These are phyloP conservation scores for Chlorella sp. DNA, from an alignment of 139 green algal genomes.

Conservation along the genomic window DNA sequence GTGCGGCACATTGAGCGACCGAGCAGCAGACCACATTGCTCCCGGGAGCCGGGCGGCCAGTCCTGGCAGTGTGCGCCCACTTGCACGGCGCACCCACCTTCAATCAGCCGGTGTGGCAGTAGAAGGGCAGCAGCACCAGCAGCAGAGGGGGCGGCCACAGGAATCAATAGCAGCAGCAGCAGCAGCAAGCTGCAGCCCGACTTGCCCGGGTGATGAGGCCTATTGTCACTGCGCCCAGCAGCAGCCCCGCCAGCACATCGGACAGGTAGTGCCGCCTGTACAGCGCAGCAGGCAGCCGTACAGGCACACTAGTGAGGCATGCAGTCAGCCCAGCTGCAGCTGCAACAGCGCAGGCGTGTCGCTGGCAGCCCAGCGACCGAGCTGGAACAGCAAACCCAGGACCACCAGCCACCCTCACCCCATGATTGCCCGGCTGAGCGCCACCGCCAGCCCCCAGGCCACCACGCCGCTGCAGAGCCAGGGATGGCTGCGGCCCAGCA, in stretches of 20 bases:
- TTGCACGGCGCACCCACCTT: too few relatives aligned
- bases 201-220: constrained; percentile 49
- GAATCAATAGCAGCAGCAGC: background rate
- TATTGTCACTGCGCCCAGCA: constrained; percentile 53
- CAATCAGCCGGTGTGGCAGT: too few relatives aligned
- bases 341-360: background rate
- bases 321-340: background rate
- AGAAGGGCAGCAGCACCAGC: background rate
- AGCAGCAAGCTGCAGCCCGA: background rate
- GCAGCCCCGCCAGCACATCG: constrained; percentile 61
- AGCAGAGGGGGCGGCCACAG: background rate
- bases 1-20: too few relatives aligned
- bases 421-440: constrained; percentile 62
- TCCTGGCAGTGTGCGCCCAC: background rate
- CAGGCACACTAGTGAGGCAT: too few relatives aligned
- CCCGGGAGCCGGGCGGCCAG: background rate
- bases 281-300: too few relatives aligned
- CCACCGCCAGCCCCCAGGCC: constrained; percentile 48
- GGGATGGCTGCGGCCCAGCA: background rate
- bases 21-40: too few relatives aligned
- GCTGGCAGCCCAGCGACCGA: too few relatives aligned
- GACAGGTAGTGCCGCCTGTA: constrained; percentile 63
- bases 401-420: constrained; percentile 21
- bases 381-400: background rate
- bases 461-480: constrained; percentile 19